Evolutionary conservation across 495 filamentous ascomycete genomes (phyloP), one percentile per base, ranked within the genome.

Genomic region (Endocarpon pusillum): DNA sequence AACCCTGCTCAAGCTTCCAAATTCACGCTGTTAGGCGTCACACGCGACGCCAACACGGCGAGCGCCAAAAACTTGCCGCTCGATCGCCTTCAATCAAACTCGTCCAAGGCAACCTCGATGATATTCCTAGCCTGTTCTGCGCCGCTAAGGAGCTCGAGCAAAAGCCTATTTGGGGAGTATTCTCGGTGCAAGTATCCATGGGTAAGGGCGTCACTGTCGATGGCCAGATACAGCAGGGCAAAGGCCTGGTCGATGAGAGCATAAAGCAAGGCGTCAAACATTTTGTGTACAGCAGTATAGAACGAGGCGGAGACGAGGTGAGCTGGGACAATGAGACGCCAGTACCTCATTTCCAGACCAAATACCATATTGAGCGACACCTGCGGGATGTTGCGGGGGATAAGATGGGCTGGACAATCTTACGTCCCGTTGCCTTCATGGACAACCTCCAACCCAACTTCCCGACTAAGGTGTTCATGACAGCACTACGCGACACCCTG

Each of bases 211-310:
- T 59, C 3, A 50, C 45, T 3, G 30, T 57, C 27, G 61, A 66
- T 19, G 41, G 44, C 21, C 71, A 80, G 51, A 64, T 69, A 40
- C 35, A 45, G 4, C 76, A 81, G 47, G 78, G 73, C 11, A 72
- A 67, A 33, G 53, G 47, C 1, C 51, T 81, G 12, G 54, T 82
- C 38, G 70, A 79, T 35, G 64, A 56, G 7, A 56, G 69, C 2
- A 40, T 82, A 25, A 58, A 59, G 22, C 48, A 65, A 8, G 59
- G 64, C n/a, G 71, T 82, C 34, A 57, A 61, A 28, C 62, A 69
- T 44, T 73, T 81, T 48, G 67, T 81, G n/a, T 78, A 78, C 51
- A 61, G 54, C 12, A 73, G 67, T 22, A 73, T 79, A 8, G 78
- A 81, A 40, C 71, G 75, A 12, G 73, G 73, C 33, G 75, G 73